Evolutionary conservation across 139 green algal genomes (phyloP).

Genomic region (Auxenochlorella pyrenoidosa): DNA sequence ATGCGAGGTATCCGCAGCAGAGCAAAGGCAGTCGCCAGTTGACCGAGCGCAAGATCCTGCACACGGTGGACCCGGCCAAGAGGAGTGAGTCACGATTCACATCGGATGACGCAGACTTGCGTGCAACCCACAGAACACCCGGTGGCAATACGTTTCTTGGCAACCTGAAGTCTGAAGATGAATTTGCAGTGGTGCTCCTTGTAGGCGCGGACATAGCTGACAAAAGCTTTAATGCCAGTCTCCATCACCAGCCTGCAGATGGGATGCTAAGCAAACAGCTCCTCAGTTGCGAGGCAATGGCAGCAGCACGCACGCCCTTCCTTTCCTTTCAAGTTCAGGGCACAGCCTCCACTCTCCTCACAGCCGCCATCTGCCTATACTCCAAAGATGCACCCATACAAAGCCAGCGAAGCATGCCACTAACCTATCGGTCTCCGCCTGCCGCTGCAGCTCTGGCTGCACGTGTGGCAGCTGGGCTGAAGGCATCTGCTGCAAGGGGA

Average conservation of each 20-base stretch:
- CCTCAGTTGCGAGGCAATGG: not conserved
- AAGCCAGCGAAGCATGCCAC: no score
- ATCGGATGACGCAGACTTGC: no score
- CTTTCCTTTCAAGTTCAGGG: no score
- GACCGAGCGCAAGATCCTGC: constrained; percentile 80
- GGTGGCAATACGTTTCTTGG: not conserved
- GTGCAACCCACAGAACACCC: not conserved
- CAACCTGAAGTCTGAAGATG: constrained; percentile 87
- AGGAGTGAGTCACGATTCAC: no score
- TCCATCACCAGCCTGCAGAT: constrained; percentile 87
- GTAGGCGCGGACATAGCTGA: constrained; percentile 95
- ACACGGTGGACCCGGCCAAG: not conserved
- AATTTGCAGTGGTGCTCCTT: constrained; percentile 97
- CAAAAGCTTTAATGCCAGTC: constrained; percentile 88
- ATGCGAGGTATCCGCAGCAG: constrained; percentile 93
- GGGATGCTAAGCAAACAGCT: no score
- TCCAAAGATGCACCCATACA: not conserved
- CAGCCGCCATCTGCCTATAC: not conserved
- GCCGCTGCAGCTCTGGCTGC: constrained; percentile 38
- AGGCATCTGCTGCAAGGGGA: constrained; percentile 38
- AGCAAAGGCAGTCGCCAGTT: constrained; percentile 78
- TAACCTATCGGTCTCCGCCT: constrained; percentile 72
- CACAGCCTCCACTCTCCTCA: no score
- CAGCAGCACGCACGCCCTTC: not conserved
- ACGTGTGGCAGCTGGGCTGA: not conserved